Base-by-base conservation (phyloP, 1,284 basidiomycete species). In the Apiotrichum mycotoxinovorans region DNA sequence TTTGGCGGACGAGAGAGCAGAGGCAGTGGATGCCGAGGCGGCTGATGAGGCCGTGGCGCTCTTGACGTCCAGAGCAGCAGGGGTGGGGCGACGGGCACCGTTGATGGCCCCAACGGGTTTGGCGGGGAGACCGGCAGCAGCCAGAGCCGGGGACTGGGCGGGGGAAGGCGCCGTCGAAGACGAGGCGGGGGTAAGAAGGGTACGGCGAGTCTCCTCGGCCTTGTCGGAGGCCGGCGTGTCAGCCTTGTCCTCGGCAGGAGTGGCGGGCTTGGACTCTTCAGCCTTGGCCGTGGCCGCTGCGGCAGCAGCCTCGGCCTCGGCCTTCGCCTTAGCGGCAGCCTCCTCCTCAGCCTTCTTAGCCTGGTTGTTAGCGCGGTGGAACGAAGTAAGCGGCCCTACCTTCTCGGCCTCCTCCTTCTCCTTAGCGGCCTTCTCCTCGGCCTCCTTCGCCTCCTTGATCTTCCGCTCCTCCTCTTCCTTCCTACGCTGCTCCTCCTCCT, bases 31-130 rank as follows among this genome's bases (percentile, higher is more conserved):
- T 3, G 66, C 54, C 18, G 54, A 52, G 5, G 53, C 53, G 37
- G 63, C 61, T 20, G 78, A 22, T 73, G 78, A 40, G 80, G 69
- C 35, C 30, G 77, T 78, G 1, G 68, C 56, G 20, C 63, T 25
- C 12, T 83, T 81, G 52, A 89, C 82, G 66, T 91, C 86, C 42
- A 92, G 83, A 45, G 84, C 85, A 51, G 85, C 85, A 51, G 89
- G 88, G 22, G 60, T 66, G 41, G 65, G 64, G 55, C 74, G 68
- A n/a, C 68, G 46, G 61, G 66, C 67, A 34, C 63, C 61, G 52
- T 65, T 65, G 44, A 68, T 61, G 40, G 67, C 72, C 44, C 71
- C 68, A 30, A 73, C 68, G 41, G 73, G 71, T 61, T 78, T 77
- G 42, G 75, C 70, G 8, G 76, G 73, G 33, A 79, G 71, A 30